Evolutionary conservation across 306 rosid genomes (phyloP).

Genomic region (Spatholobus suberectus): DNA sequence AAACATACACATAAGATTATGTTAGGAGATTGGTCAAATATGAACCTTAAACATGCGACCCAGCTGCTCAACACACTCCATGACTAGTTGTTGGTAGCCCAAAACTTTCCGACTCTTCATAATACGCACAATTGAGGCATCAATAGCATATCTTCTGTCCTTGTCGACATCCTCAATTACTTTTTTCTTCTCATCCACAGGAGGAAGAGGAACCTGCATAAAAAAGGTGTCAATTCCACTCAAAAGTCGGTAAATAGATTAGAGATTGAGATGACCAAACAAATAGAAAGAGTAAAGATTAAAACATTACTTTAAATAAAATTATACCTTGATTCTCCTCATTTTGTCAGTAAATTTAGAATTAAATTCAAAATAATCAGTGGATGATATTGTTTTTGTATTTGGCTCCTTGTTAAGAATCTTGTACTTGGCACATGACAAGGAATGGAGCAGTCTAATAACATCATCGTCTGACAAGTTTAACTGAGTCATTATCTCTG

Average conservation of each 20-base stretch:
- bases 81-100: constrained; percentile 83
- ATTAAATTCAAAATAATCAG: constrained; percentile 83
- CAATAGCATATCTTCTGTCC: constrained; percentile 95
- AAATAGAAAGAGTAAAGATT: background rate
- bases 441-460: constrained; percentile 85
- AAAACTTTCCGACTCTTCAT: constrained; percentile 90
- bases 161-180: constrained; percentile 93
- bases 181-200: constrained; percentile 94
- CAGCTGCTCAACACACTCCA: constrained; percentile 95
- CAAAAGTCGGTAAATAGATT: background rate
- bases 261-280: constrained; percentile 15
- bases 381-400: constrained; percentile 64
- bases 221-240: background rate
- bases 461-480: constrained; percentile 85
- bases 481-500: constrained; percentile 85
- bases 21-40: constrained; percentile 8
- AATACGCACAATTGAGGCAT: constrained; percentile 93
- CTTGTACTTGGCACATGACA: constrained; percentile 97
- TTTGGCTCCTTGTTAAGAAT: constrained; percentile 85
- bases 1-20: background rate
- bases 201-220: constrained; percentile 92
- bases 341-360: constrained; percentile 85
- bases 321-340: constrained; percentile 90
- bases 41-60: constrained; percentile 93
- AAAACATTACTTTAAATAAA: background rate